These are phyloP conservation scores for Scenedesmus sp. DNA, from an alignment of 163 green algal genomes.

Conservation along the genomic window DNA sequence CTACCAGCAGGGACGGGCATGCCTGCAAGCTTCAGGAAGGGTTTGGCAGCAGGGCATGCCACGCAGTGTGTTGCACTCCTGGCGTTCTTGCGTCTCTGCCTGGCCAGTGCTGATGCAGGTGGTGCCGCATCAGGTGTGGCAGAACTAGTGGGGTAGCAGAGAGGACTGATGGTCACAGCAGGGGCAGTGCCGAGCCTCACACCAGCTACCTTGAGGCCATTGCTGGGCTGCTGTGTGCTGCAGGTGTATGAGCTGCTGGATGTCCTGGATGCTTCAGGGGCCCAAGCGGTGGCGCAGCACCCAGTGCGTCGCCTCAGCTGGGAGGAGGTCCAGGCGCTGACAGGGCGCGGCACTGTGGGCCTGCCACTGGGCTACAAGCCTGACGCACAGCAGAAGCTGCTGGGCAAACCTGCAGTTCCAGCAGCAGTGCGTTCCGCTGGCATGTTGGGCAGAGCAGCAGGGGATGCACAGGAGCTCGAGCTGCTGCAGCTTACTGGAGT, in stretches of 20 bases:
- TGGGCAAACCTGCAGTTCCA: not conserved
- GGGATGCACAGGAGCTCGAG: not conserved
- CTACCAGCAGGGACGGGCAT: not conserved
- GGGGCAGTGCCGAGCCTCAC: not conserved
- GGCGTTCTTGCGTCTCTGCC: no score
- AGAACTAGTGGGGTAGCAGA: not conserved
- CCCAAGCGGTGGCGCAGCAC: not conserved
- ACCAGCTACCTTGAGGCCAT: no score
- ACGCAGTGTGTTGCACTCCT: no score
- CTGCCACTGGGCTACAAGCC: conserved; percentile 41
- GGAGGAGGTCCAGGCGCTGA: conserved; percentile 39
- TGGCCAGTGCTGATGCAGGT: no score
- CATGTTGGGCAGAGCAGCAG: not conserved
- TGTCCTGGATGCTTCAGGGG: conserved; percentile 11
- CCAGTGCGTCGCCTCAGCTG: conserved; percentile 2
- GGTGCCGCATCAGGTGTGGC: no score
- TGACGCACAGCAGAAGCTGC: not conserved
- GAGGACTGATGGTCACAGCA: not conserved
- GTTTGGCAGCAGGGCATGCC: not conserved
- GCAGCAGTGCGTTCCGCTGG: not conserved
- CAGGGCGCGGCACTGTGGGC: not conserved
- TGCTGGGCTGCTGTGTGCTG: not conserved
- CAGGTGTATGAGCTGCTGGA: conserved; percentile 53
- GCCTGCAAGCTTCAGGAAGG: no score
- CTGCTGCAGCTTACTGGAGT: not conserved